Base-by-base conservation (phyloP, 1,139 yeast species). In the Debaryomyces psychrophilus region DNA sequence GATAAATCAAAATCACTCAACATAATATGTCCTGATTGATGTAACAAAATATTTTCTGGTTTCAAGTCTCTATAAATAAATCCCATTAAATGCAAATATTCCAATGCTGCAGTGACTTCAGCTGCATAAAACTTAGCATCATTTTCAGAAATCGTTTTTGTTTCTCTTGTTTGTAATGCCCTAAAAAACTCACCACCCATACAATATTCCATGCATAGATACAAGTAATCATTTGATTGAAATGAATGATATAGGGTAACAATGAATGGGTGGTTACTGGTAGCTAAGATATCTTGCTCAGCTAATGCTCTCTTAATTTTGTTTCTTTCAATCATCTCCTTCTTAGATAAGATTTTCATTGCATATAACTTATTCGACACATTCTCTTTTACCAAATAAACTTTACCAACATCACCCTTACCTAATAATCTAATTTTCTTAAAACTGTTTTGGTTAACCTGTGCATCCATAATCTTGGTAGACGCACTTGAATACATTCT, bases 151-250 rank as follows among this genome's bases (percentile, higher is more conserved):
- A 95, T 85, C 51, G 96, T 87, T 62, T 90, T 90, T 44, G 92
- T 82, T 51, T 85, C 87, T 50, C 97, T 77, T 0, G 97, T 90
- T 68, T 95, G 99, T 44, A 95, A 70, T 0, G 99, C 99, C 49
- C 99, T 75, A 73, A 95, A 95, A 62, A 95, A 95, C 67, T 95
- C 99, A 41, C 99, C 99, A 17, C 99, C 99, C 95, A 93, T 90
- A 63, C 99, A 95, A 60, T 93, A 95, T 65, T 95, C 99, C 97
- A 95, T 92, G 64, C 99, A 95, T 44, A 95, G 78, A 60, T 92
- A 95, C n/a, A 95, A 69, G 61, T 87, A 84, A 54, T 92, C 97
- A 47, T 89, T 95, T 9, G 96, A 87, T 67, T 95, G 99, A 71
- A 95, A 95, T 0, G 97, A 90, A 66, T 95, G 99, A 62, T 95